phyloP scores from a whole-genome alignment of 2,329 filamentous ascomycete genomes.

The Clarireedia monteithiana region DNA sequence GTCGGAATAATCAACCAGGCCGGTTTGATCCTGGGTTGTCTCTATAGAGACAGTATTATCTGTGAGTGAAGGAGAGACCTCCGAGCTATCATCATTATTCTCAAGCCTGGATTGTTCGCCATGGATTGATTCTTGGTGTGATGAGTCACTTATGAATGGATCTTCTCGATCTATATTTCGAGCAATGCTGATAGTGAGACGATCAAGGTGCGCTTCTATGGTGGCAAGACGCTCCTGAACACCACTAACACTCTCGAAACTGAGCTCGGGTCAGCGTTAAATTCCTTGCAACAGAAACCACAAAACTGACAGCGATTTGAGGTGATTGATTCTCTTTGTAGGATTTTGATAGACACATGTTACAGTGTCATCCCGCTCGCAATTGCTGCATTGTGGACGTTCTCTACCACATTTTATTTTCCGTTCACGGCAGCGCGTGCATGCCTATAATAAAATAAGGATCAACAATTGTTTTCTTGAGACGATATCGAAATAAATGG shows the following conservation, averaged over 20 bases:
- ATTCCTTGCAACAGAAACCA: not conserved
- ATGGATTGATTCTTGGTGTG: not conserved
- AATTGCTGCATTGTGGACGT: slow-evolving; percentile 6
- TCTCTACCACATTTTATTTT: slow-evolving; percentile 7
- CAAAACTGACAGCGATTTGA: slow-evolving; percentile 7
- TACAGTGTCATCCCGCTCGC: slow-evolving; percentile 6
- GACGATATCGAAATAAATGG: not conserved
- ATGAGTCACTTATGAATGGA: not conserved
- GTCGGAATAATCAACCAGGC: not conserved
- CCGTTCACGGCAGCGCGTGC: slow-evolving; percentile 7
- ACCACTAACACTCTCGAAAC: slow-evolving; percentile 6
- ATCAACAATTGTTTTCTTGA: not conserved
- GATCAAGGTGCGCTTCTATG: slow-evolving; percentile 8
- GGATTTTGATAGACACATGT: slow-evolving; percentile 11
- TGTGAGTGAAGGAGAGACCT: not conserved
- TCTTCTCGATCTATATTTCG: not conserved
- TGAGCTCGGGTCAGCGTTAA: not conserved
- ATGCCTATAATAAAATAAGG: not conserved
- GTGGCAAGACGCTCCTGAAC: slow-evolving; percentile 2
- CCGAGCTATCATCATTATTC: not conserved
- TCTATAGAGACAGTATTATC: not conserved
- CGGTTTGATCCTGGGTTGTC: not conserved
- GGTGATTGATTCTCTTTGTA: slow-evolving; percentile 8
- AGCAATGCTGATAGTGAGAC: slow-evolving; percentile 1
- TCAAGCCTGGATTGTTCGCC: not conserved